Evolutionary conservation across 495 filamentous ascomycete genomes (phyloP), one percentile per base, ranked within the genome.

Genomic region (Penicillium ochrochloron): DNA sequence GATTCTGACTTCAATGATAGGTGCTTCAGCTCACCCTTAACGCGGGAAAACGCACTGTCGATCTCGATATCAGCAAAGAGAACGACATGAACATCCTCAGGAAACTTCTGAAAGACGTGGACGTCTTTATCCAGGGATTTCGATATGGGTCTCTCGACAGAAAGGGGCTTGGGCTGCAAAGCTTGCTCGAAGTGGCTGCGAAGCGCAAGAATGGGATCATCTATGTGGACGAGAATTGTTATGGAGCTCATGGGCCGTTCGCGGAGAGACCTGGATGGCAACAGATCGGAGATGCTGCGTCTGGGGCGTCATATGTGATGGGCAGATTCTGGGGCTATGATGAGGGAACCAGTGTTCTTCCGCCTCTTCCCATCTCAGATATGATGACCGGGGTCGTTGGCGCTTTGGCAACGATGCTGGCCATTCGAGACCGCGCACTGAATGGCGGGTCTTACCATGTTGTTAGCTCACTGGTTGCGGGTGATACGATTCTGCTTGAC

Each of bases 321-420:
- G 66, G 59, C 7, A 55, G 78, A 9, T 79, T 77, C 19, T 78
- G 88, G 12, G 88, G 88, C 5, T 88, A 83, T 82, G 79, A 80
- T 12, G 87, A 90, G 66, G 88, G 88, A 7, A 68, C 76, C 3
- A 83, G 83, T 68, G 83, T 91, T 23, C 82, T 91, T 1, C 89
- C 88, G 44, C 87, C 87, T 0, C 88, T 91, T 63, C 89, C 89
- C 15, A 87, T 89, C 73, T 89, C 85, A 25, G 89, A 91, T 71
- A 91, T 92, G 76, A 84, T 83, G 17, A 89, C 88, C 19, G 89
- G 79, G 2, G 70, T 82, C 55, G 76, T 88, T 53, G 86, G 86
- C 14, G 80, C 81, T 10, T 71, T 87, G 41, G 84, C 80, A 15
- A 84, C 85, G 0, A 75, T 89, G 64, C 68, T 81, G 25, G 86